A percentile compares a stretch with the other conserved stretches of the same genome.
Conservation (phyloP, 331 rosid genomes). For the Prunus yedoensis region DNA sequence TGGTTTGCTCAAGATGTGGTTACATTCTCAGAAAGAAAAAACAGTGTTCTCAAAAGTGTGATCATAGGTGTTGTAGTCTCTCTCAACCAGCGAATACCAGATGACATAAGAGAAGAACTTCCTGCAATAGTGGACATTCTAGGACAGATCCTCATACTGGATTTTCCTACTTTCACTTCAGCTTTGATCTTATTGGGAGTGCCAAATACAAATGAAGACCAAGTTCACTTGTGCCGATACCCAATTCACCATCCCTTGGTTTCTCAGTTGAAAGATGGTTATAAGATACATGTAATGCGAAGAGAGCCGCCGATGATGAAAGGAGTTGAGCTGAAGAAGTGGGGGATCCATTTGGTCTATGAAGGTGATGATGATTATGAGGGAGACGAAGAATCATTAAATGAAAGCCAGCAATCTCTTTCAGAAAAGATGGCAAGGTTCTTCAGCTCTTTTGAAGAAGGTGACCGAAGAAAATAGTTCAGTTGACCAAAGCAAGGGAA, state of each 20-base stretch:
- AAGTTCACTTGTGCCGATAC: constrained; percentile 51
- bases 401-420: constrained; percentile 41
- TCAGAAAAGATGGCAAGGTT: constrained; percentile 53
- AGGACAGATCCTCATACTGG: too few relatives aligned
- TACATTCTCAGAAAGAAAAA: too few relatives aligned
- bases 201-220: constrained; percentile 48
- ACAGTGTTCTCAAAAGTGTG: too few relatives aligned
- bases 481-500: not conserved
- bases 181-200: constrained; percentile 35
- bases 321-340: constrained; percentile 46
- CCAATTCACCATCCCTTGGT: constrained; percentile 31
- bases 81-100: too few relatives aligned
- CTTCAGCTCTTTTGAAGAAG: constrained; percentile 26
- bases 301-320: constrained; percentile 36
- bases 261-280: constrained; percentile 38
- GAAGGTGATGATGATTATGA: constrained; percentile 72
- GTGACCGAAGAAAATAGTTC: not conserved
- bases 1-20: too few relatives aligned
- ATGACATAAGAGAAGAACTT: too few relatives aligned
- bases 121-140: too few relatives aligned
- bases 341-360: constrained; percentile 48
- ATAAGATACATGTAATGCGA: constrained; percentile 30
- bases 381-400: constrained; percentile 46
- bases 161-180: constrained; percentile 28
- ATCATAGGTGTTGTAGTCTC: too few relatives aligned